A percentile compares a stretch with the other conserved stretches of the same genome.
Conservation (phyloP, 75 land plant genomes). For the Sequoia sempervirens region DNA sequence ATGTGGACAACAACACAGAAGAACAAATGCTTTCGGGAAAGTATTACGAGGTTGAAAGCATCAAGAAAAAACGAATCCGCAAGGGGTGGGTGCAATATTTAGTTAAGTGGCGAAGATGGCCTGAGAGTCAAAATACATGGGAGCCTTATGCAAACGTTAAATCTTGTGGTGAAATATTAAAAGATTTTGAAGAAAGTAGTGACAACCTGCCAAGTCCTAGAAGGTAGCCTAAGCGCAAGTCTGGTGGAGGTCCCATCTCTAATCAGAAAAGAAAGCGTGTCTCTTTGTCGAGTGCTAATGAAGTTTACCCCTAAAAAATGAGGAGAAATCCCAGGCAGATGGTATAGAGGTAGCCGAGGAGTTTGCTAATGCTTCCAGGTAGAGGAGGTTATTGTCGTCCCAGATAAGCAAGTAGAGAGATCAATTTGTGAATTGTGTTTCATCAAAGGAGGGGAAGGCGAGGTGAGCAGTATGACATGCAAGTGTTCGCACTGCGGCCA, state of each 20-base stretch:
- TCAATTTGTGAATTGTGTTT: no score
- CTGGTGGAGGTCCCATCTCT: conserved; percentile 22
- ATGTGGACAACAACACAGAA: neutral
- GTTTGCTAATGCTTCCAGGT: no score
- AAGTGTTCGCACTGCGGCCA: conserved; percentile 73
- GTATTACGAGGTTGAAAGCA: conserved; percentile 59
- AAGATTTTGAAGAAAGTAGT: conserved; percentile 66
- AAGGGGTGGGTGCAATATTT: conserved; percentile 81
- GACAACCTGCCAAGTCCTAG: conserved; percentile 10
- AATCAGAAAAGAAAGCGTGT: conserved; percentile 42
- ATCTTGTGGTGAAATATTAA: conserved; percentile 66
- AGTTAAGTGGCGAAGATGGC: conserved; percentile 94
- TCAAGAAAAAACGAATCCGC: conserved; percentile 49
- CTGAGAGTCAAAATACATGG: conserved; percentile 94
- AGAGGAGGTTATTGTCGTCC: no score
- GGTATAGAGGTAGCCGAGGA: no score
- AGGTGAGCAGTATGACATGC: conserved; percentile 38
- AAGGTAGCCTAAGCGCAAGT: conserved; percentile 52
- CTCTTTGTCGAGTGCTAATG: conserved; percentile 27
- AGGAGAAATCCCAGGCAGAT: no score
- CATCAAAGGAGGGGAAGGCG: no score
- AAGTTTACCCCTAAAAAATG: no score
- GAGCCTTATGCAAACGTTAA: conserved; percentile 77
- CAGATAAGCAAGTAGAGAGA: no score
- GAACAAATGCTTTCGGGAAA: conserved; percentile 26